Percentiles rank a stretch among this genome's conserved stretches.
Conservation (phyloP, 495 filamentous ascomycete species). For the Pyrenopolyporus hunteri region DNA sequence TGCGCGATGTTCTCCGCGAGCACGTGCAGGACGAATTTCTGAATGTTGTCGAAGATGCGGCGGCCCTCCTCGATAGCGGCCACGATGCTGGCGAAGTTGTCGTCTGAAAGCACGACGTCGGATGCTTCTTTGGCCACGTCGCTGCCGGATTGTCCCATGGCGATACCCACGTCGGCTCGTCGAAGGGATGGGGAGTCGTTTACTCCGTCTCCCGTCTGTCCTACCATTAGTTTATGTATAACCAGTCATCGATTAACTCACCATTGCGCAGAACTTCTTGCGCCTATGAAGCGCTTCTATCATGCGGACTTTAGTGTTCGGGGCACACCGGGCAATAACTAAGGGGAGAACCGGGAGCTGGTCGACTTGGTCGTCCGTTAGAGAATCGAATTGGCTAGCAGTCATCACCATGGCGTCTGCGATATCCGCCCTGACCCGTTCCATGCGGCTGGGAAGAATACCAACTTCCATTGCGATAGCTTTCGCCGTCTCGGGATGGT, state of each 20-base stretch:
- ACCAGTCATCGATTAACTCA: neutral
- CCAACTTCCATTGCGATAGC: conserved; percentile 71
- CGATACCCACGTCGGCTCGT: conserved; percentile 77
- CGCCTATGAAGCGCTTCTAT: conserved; percentile 72
- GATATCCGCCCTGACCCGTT: conserved; percentile 57
- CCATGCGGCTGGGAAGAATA: conserved; percentile 65
- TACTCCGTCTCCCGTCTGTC: conserved; percentile 71
- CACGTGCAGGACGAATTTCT: conserved; percentile 78
- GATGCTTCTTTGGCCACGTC: conserved; percentile 80
- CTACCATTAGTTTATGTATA: neutral
- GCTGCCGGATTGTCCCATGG: conserved; percentile 72
- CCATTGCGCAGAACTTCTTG: conserved; percentile 68
- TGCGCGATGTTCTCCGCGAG: conserved; percentile 76
- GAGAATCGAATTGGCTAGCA: conserved; percentile 65
- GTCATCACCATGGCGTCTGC: conserved; percentile 70
- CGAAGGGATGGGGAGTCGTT: conserved; percentile 80
- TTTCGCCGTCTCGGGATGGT: conserved; percentile 68
- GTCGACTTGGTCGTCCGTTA: conserved; percentile 67
- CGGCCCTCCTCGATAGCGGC: conserved; percentile 75
- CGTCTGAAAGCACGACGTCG: conserved; percentile 78
- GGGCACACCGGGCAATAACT: conserved; percentile 73
- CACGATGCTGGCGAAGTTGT: conserved; percentile 78
- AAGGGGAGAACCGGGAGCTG: conserved; percentile 65
- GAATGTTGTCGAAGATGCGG: conserved; percentile 77
- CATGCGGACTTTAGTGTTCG: conserved; percentile 73